phyloP scores from a whole-genome alignment of 2,329 filamentous ascomycete genomes.

The Trichophyton simii region DNA sequence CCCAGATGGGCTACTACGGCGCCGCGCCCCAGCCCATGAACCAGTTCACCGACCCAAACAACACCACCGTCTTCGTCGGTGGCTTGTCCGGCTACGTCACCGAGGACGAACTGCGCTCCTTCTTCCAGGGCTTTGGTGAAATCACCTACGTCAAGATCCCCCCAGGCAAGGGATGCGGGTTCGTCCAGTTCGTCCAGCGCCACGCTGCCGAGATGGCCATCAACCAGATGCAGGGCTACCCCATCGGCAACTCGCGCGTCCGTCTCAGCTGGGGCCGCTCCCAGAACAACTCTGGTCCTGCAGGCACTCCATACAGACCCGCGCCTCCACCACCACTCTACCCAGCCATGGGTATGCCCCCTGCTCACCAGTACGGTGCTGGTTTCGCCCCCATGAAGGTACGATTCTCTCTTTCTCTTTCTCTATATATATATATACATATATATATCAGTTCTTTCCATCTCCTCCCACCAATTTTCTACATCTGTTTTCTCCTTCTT shows the following conservation, averaged over 20 bases:
- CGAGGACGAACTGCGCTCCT: conserved; percentile 97
- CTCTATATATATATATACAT: conserved; percentile 19
- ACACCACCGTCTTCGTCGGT: conserved; percentile 97
- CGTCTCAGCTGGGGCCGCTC: conserved; percentile 94
- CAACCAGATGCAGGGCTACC: conserved; percentile 99
- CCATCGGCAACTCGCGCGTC: conserved; percentile 95
- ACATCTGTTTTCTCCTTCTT: not conserved
- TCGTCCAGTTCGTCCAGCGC: conserved; percentile 97
- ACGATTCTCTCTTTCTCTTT: conserved; percentile 10
- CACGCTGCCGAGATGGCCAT: conserved; percentile 99
- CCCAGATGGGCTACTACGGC: conserved; percentile 50
- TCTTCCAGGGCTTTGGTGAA: conserved; percentile 99
- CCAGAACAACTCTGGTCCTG: conserved; percentile 96
- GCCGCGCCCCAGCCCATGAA: conserved; percentile 75
- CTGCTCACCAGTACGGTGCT: conserved; percentile 44
- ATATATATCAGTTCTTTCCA: not conserved
- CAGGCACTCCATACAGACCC: conserved; percentile 91
- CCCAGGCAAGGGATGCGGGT: conserved; percentile 95
- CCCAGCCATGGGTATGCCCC: conserved; percentile 56
- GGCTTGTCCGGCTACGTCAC: conserved; percentile 96
- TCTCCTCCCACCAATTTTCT: not conserved
- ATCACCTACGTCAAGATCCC: conserved; percentile 99
- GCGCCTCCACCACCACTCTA: conserved; percentile 70
- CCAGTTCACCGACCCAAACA: conserved; percentile 99
- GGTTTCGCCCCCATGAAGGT: conserved; percentile 59